Base-by-base conservation (phyloP, 129 eudicot species). In the Pseudognaphalium luteoalbum region DNA sequence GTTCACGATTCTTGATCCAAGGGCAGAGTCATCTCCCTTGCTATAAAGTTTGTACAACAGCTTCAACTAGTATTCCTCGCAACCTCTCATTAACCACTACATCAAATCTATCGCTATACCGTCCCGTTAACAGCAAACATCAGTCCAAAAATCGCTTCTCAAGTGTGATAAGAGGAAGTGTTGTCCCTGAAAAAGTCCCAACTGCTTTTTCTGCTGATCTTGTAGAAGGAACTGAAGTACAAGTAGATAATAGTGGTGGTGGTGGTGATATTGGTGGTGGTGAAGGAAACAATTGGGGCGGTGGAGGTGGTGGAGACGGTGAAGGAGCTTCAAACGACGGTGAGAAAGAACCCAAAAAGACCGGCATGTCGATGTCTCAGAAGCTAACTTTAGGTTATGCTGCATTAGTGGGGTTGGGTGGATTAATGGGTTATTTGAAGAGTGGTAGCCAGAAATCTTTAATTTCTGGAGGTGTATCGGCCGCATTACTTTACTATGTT, bases 311-410 rank as follows among this genome's bases (percentile, higher is more conserved):
- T 17, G 83, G 80, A 57, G 87, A 66, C 70, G 79, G 81, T 21
- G 81, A 78, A 75, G 93, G 84, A 59, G 78, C 83, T 41, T 75
- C 90, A 4, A 93, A 78, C 56, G 85, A 80, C 21, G 71, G 85
- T 29, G 82, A 75, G 29, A 86, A 88, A 37, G 85, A 81, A 65
- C 82, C 72, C 44, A 75, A 83, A 79, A 85, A 85, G 66, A 77
- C n/a, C 28, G 98, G 78, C 29, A 84, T 93, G 84, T 93, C 92
- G 11, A 93, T 93, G 98, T 93, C 98, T 68, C 98, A 93, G 71
- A 93, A 93, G 71, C 44, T 93, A 37, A 90, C 98, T 3, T 80
- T 93, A 10, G 98, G 93, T 32, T 93, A 90, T 72, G 98, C 98
- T 3, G 87, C 84, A 6, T 81, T 90, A 42, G 97, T 93, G 39